phyloP scores from a whole-genome alignment of 306 rosid species.

The Lathyrus aphaca region DNA sequence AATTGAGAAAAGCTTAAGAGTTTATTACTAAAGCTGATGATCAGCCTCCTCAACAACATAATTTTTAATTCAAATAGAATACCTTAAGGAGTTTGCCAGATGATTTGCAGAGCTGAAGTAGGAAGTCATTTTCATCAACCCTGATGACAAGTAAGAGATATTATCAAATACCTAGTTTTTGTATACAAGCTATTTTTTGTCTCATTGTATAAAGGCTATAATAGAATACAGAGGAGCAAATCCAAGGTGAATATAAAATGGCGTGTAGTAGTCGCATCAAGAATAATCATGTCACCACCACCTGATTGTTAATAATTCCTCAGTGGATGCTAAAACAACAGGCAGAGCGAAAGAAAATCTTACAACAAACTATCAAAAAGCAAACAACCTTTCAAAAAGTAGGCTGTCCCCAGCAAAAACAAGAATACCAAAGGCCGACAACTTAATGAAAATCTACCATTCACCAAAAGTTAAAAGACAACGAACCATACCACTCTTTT shows the following conservation, averaged over 20 bases:
- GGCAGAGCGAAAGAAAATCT: not conserved
- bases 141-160: slow-evolving; percentile 46
- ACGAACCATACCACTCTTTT: slow-evolving; percentile 61
- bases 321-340: not conserved
- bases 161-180: slow-evolving; percentile 4
- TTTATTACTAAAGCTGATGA: not conserved
- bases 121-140: slow-evolving; percentile 84
- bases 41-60: not conserved
- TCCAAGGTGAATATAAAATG: not conserved
- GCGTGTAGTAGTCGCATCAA: slow-evolving; percentile 10
- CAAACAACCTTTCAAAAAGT: not conserved
- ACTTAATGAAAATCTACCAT: not conserved
- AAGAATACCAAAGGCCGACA: slow-evolving; percentile 12
- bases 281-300: slow-evolving; percentile 10
- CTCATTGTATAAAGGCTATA: not conserved
- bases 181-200: not conserved
- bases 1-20: not conserved
- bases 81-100: too few relatives aligned
- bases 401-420: slow-evolving; percentile 21
- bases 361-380: not conserved
- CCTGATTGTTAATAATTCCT: slow-evolving; percentile 5
- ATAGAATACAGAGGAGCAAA: not conserved
- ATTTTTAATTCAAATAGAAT: not conserved
- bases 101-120: slow-evolving; percentile 37
- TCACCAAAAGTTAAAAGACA: slow-evolving; percentile 30